Conservation (phyloP, 768 basidiomycete genomes). For the Boletus sp. region DNA sequence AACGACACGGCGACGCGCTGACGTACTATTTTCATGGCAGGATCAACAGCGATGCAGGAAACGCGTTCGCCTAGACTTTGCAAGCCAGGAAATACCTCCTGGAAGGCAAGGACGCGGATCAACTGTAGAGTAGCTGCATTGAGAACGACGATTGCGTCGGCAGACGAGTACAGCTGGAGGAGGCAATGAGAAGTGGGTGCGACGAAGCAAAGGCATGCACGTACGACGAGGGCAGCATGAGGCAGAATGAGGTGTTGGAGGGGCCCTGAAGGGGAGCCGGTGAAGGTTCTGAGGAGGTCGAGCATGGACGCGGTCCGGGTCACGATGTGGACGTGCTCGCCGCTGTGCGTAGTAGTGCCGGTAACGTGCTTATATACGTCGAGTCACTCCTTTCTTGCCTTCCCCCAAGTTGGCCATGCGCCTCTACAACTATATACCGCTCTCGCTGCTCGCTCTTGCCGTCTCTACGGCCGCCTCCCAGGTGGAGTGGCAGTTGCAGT, state of each 20-base stretch:
- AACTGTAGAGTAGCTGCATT: constrained; percentile 67
- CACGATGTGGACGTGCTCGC: neutral
- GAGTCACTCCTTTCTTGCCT: neutral
- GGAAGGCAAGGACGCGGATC: constrained; percentile 71
- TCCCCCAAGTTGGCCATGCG: constrained; percentile 28
- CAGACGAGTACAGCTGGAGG: constrained; percentile 67
- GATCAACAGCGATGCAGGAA: constrained; percentile 67
- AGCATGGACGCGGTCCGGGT: constrained; percentile 38
- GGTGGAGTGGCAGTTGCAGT: constrained; percentile 20
- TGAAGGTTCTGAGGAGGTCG: constrained; percentile 44
- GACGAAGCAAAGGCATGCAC: constrained; percentile 24
- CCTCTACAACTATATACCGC: constrained; percentile 33
- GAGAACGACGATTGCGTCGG: constrained; percentile 66
- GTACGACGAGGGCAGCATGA: constrained; percentile 57
- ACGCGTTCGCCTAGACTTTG: constrained; percentile 45
- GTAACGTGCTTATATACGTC: too few relatives aligned
- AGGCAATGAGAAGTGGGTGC: neutral
- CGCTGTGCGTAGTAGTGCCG: too few relatives aligned
- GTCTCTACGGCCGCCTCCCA: constrained; percentile 21
- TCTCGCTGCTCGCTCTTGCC: constrained; percentile 32
- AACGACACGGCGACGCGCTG: neutral
- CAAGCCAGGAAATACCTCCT: constrained; percentile 75
- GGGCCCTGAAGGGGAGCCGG: constrained; percentile 51
- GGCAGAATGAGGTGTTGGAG: constrained; percentile 59
- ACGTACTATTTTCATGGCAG: constrained; percentile 79